Evolutionary conservation across 2,329 filamentous ascomycete species (phyloP).

Genomic region (Zopfia rhizophila): DNA sequence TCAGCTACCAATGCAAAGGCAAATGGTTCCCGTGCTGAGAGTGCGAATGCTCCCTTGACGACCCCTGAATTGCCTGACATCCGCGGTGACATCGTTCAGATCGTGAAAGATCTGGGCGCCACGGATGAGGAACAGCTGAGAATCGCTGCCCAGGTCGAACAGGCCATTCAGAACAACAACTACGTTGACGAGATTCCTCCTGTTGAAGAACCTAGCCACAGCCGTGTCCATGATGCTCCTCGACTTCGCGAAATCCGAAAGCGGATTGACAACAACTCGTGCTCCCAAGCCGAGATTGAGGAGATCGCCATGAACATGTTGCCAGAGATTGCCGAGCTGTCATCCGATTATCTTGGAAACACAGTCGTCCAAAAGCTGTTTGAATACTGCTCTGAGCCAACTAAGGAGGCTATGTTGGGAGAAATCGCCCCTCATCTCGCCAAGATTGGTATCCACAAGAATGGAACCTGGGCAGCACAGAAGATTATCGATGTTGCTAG

Average conservation of each 20-base stretch:
- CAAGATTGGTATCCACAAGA: slow-evolving; percentile 98
- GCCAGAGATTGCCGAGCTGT: slow-evolving; percentile 92
- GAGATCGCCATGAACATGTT: slow-evolving; percentile 93
- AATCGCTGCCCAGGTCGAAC: slow-evolving; percentile 78
- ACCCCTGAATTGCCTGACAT: slow-evolving; percentile 81
- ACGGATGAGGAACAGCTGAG: slow-evolving; percentile 78
- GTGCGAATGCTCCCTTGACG: slow-evolving; percentile 66
- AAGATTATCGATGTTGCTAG: slow-evolving; percentile 99
- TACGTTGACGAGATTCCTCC: slow-evolving; percentile 89
- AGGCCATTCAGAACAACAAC: slow-evolving; percentile 76
- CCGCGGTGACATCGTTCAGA: slow-evolving; percentile 82
- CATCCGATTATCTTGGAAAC: slow-evolving; percentile 97
- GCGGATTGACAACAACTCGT: slow-evolving; percentile 93
- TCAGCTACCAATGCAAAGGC: slow-evolving; percentile 45
- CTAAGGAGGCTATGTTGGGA: slow-evolving; percentile 89
- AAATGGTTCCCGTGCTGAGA: slow-evolving; percentile 54
- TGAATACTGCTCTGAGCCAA: slow-evolving; percentile 90
- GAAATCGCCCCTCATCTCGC: slow-evolving; percentile 92
- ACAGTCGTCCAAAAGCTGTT: slow-evolving; percentile 99
- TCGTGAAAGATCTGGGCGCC: slow-evolving; percentile 89
- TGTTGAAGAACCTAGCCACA: slow-evolving; percentile 87
- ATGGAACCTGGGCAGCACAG: slow-evolving; percentile 98
- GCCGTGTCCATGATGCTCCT: slow-evolving; percentile 89
- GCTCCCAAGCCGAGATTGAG: slow-evolving; percentile 88
- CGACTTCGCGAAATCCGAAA: slow-evolving; percentile 96